Evolutionary conservation across 2,329 filamentous ascomycete genomes (phyloP), one percentile per base, ranked within the genome.

Genomic region (Phoma herbarum): DNA sequence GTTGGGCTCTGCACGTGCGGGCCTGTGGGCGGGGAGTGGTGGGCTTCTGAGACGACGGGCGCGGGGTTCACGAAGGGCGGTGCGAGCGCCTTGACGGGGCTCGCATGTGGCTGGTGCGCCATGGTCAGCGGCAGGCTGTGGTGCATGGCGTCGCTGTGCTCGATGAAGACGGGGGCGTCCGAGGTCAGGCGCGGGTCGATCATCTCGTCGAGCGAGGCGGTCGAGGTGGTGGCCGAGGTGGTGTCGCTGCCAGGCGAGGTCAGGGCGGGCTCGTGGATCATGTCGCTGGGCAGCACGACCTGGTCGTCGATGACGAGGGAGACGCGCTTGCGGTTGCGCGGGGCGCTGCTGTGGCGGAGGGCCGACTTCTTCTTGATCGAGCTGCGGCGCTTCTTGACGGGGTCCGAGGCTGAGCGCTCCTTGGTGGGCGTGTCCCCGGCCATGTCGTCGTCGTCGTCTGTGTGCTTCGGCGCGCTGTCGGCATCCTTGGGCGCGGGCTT

Each of bases 251-350:
- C 70, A 44, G 72, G 72, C 35, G 69, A 71, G 6, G 60, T 65
- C 53, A 73, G 66, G 22, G 63, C 48, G 11, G 68, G 65, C 28
- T 74, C 72, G 7, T 60, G 50, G 50, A 75, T 64, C n/a, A 63
- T 67, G 45, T 77, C 75, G n/a, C 74, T 70, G 4, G 75, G 75
- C 25, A 71, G 71, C 16, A 77, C 74, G 20, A 75, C 76, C 52
- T 76, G 74, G 62, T 75, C 74, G 58, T 77, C 73, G 35, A 77
- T 75, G 52, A 75, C 70, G 41, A 77, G 62, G 60, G 70, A 74
- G 56, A 77, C 75, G 42, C 75, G 63, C 60, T 77, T 77, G 50
- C 75, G 64, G 31, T 65, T 56, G 22, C 53, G 49, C 25, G 64
- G 57, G 26, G 65, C 64, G 59, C 68, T 70, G 54, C 59, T 66